Base-by-base conservation (phyloP, 2,329 filamentous ascomycete genomes). In the Coniella vitis region DNA sequence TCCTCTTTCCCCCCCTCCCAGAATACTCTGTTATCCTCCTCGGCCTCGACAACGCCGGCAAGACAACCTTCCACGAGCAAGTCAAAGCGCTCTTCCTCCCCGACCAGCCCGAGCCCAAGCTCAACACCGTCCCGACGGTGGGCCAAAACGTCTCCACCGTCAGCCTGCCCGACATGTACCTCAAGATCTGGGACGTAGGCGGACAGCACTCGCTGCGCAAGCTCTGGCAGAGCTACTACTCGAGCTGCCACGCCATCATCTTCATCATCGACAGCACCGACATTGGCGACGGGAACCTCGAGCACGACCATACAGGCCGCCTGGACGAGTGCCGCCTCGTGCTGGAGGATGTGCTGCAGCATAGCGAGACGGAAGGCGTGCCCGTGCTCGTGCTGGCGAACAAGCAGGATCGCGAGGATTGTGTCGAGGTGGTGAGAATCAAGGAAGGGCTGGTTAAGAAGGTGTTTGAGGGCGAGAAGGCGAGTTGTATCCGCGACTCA, bases 151-250 rank as follows among this genome's bases (percentile, higher is more conserved):
- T 97, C 56, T 87, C 88, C 54, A 93, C 90, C 40, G 87, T 98
- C 63, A 82, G 86, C 19, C 77, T 97, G 20, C 86, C 89, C 14
- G 89, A 95, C 66, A 91, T 96, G 81, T 96, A 97, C 73, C 76
- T 98, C 63, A 95, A 96, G 74, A 86, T 98, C 60, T 97, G 93
- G 93, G 93, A 98, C 64, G 89, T 98, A 1, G 93, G 93, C 56
- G 93, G 93, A 7, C 93, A 98, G 68, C 83, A 93, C 62, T 86
- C 81, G 22, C 78, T 98, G 63, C 84, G 93, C 54, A 85, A 86
- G 55, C 80, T 97, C 29, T 98, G 93, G 93, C 89, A 95, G 67
- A 89, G 84, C 67, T 98, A 98, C 72, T 98, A 96, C 73, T 76
- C 83, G 44, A 87, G 82, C 65, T 95, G 90, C 61, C 93, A 98